Base-by-base conservation (phyloP, 371 early-diverging fungal genomes). In the Synchytrium microbalum region DNA sequence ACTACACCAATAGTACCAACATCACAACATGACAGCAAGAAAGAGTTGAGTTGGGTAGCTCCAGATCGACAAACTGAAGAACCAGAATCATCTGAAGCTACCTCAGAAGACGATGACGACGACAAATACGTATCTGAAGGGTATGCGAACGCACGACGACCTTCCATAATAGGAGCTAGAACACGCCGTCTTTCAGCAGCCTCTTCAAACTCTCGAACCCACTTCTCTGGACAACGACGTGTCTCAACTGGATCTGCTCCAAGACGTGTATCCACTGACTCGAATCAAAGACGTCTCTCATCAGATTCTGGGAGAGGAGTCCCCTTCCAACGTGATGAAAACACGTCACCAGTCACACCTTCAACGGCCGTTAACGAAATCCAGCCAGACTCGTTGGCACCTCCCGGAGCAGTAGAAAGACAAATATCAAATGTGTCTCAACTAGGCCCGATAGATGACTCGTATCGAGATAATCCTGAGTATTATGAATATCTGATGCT, bases 401-500 rank as follows among this genome's bases (percentile, higher is more conserved):
- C 24, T 24, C 56, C 56, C 13, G 8, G 13, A 13, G 8, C 5
- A 26, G 24, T 56, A 5, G 29, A 38, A 19, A 38, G 19, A 19
- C 46, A 38, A 38, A 19, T 19, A 10, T 38, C 46, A 5, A 38
- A 38, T 19, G 46, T 56, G 24, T 56, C 56, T 29, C 13, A 56
- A 8, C 8, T 56, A 26, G 56, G 56, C 24, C 26, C 56, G 30
- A 67, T 67, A 2, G 69, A 70, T 32, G 73, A 69, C 1, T 58
- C 54, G 10, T 70, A 68, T 51, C 58, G 68, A 8, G 65, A 69
- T 2, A 76, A 76, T 59, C 67, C 64, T 2, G 79, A 79, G 3
- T 79, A 79, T 64, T 72, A 72, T 61, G 79, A 79, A 33, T 79
- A 79, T 62, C 73, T 79, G n/a, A 67, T 76, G 69, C 71, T 79